phyloP scores from a whole-genome alignment of 2,329 filamentous ascomycete species.

The Aspergillus amoenus region DNA sequence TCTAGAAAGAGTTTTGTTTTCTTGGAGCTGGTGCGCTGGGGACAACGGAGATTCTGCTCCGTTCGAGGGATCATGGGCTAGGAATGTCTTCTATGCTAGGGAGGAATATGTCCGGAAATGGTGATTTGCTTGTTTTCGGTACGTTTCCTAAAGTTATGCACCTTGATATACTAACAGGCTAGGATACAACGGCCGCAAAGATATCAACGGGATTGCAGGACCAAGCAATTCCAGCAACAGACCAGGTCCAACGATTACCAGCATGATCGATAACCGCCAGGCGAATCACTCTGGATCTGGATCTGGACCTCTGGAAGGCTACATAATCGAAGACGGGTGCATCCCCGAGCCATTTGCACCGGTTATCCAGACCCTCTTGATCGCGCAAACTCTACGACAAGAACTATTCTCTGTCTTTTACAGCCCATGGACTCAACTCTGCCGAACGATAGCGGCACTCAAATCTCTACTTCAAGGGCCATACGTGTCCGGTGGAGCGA shows the following conservation, averaged over 20 bases:
- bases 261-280: slow-evolving; percentile 16
- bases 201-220: slow-evolving; percentile 27
- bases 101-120: slow-evolving; percentile 13
- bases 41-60: slow-evolving; percentile 16
- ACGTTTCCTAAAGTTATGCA: not conserved
- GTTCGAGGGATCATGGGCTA: slow-evolving; percentile 7
- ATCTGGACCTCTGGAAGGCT: slow-evolving; percentile 8
- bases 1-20: slow-evolving; percentile 59
- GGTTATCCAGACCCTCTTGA: slow-evolving; percentile 12
- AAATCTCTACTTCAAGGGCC: slow-evolving; percentile 43
- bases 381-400: slow-evolving; percentile 7
- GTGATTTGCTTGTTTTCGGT: slow-evolving; percentile 11
- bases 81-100: not conserved
- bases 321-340: slow-evolving; percentile 20
- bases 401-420: not conserved
- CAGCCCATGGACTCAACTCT: not conserved
- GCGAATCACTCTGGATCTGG: not conserved
- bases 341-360: slow-evolving; percentile 17
- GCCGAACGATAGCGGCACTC: not conserved
- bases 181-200: slow-evolving; percentile 6
- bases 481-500: slow-evolving; percentile 55
- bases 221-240: too few species aligned
- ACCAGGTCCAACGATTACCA: slow-evolving; percentile 19
- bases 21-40: slow-evolving; percentile 34
- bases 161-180: not conserved